These are phyloP conservation scores for Hericium rajendrae DNA, from an alignment of 768 basidiomycete genomes.

Conservation along the genomic window DNA sequence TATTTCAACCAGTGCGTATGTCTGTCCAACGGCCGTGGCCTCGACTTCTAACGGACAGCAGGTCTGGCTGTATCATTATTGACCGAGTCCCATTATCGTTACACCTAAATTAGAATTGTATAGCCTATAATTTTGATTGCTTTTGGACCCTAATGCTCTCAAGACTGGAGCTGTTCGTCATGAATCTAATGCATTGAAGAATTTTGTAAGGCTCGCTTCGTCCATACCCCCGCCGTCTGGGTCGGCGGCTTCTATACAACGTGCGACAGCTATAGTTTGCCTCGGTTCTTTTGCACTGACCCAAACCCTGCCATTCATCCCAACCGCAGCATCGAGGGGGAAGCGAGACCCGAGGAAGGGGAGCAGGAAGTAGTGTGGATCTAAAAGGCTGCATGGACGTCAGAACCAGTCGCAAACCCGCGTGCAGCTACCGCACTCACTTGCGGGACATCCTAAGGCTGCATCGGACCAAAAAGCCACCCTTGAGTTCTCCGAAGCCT, in stretches of 20 bases:
- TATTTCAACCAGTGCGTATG: background rate
- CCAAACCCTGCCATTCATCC: conserved; percentile 92
- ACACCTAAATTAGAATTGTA: background rate
- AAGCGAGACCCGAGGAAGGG: conserved; percentile 72
- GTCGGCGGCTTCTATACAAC: conserved; percentile 78
- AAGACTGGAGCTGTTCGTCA: conserved; percentile 18
- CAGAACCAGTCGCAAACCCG: conserved; percentile 1
- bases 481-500: conserved; percentile 89
- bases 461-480: conserved; percentile 74
- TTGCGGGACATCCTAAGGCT: conserved; percentile 80
- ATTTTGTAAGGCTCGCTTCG: conserved; percentile 38
- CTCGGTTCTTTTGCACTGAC: conserved; percentile 63
- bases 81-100: background rate
- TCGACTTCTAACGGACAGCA: too few relatives aligned
- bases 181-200: conserved; percentile 37
- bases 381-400: conserved; percentile 52
- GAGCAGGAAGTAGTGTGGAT: conserved; percentile 74
- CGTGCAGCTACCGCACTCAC: conserved; percentile 36
- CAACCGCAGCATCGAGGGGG: conserved; percentile 82
- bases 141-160: background rate
- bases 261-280: conserved; percentile 64
- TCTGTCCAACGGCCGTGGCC: too few relatives aligned
- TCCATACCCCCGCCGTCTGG: conserved; percentile 61
- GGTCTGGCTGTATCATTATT: too few relatives aligned
- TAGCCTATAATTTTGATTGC: background rate